Conservation (phyloP, 371 early-diverging fungal species). For the Mortierella sp. region DNA sequence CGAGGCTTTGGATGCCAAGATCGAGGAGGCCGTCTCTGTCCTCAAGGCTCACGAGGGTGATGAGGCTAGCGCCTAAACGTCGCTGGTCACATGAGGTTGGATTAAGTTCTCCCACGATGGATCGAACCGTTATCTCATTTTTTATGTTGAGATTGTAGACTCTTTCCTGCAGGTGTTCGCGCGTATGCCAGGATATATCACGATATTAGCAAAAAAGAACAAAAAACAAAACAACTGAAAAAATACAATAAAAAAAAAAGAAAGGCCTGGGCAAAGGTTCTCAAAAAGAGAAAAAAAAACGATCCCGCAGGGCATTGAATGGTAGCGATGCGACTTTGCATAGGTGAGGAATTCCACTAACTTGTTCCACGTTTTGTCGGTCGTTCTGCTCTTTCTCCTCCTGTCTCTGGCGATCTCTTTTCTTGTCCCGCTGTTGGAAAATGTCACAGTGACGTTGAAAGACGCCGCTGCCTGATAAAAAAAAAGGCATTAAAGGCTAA, state of each 20-base stretch:
- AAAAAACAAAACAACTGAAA: neutral
- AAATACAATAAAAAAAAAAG: neutral
- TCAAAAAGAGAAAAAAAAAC: slow-evolving; percentile 3
- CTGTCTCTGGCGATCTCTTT: too few species aligned
- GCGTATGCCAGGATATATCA: neutral
- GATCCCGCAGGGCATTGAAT: neutral
- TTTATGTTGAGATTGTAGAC: slow-evolving; percentile 12
- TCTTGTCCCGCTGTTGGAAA: neutral
- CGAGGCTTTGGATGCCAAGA: slow-evolving; percentile 77
- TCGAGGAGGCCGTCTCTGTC: slow-evolving; percentile 91
- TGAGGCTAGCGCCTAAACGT: neutral
- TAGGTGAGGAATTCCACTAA: neutral
- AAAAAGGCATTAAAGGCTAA: neutral
- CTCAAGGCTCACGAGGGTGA: slow-evolving; percentile 78
- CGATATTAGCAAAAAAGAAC: slow-evolving; percentile 5
- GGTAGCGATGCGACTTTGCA: neutral
- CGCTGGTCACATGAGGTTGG: neutral
- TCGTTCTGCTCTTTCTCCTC: too few species aligned
- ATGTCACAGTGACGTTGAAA: neutral
- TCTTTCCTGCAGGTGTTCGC: neutral
- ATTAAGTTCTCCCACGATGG: neutral
- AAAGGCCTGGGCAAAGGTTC: slow-evolving; percentile 15
- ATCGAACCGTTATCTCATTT: neutral
- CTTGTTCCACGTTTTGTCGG: too few species aligned
- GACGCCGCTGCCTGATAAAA: too few species aligned